Base-by-base conservation (phyloP, 148 eudicot genomes). In the Rhododendron williamsianum region DNA sequence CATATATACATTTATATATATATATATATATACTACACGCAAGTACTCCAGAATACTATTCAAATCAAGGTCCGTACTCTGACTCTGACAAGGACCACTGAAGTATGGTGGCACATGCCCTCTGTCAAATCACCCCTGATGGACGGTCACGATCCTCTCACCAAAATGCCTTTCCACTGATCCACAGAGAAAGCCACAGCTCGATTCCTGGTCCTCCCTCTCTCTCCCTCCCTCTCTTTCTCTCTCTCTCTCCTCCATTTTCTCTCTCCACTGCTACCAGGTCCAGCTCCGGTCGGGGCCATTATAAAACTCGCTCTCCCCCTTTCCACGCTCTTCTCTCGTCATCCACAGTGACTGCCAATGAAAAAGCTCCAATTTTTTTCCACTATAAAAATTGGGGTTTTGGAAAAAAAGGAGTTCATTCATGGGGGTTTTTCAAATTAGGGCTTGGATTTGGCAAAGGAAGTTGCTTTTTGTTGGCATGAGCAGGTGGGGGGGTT, bases 31-130 rank as follows among this genome's bases (percentile, higher is more conserved):
- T 41, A 15, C 0, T 81, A 30, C 30, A 65, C 71, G 71, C 30
- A 65, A 65, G 71, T 65, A n/a, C n/a, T 7, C 49, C 49, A 65
- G n/a, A 23, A 8, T 10, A 8, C n/a, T 58, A 58, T 58, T 58
- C 41, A 21, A n/a, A 6, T 52, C 15, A 51, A 52, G 58, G 84
- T 92, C 94, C 98, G 97, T 94, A 94, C 98, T 88, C 95, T 94
- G 99, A 97, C 95, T 93, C 92, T 86, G 98, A 97, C 78, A 35
- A 74, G 46, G 78, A 74, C 99, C 95, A 94, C 93, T 94, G 95
- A 92, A 89, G 94, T 88, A 97, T 95, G 98, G 99, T 94, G 95
- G 95, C 98, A 97, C 98, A 95, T 97, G 99, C 98, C 79, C 88
- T 85, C 94, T 95, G 98, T 95, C 98, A 92, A 84, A 88, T 93